Base-by-base conservation (phyloP, 495 filamentous ascomycete species). In the Aspergillus diversus region DNA sequence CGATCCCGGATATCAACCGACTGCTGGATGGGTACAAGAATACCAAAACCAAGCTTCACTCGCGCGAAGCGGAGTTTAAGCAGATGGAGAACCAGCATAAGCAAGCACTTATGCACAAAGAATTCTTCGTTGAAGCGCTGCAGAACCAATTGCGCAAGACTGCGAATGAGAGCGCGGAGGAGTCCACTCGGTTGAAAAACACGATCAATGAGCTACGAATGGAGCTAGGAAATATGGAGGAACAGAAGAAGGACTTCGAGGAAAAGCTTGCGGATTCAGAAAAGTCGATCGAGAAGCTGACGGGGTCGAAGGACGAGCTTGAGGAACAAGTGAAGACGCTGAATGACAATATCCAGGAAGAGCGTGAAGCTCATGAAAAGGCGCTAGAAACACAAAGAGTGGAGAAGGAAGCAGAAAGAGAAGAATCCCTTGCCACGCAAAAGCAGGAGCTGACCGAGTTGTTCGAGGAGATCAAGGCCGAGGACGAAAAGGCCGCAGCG, bases 171-270 rank as follows among this genome's bases (percentile, higher is more conserved):
- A 78, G 74, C 43, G 80, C 81, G 2, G 82, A 78, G 50, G 82
- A 85, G 64, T 71, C 70, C 39, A 72, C 76, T 17, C 77, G 70
- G 34, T 69, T 84, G 42, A 82, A 78, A 63, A 77, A 81, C 32
- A 77, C 73, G 34, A 78, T 84, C 70, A 80, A 76, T 42, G 78
- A 82, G 52, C 71, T 85, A 5, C 82, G 80, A 12, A 72, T 80
- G 34, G 87, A 90, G 68, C 75, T 90, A 5, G 78, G 78, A 31
- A 83, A 86, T 59, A 68, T 88, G 17, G 83, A 85, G 50, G 82
- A 82, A 42, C 80, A 83, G 67, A 75, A 86, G 31, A 81, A 78
- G 33, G 81, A 85, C 42, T 71, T 86, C 7, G 74, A 81, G 63
- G 75, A 82, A 33, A 76, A 63, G 33, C 55, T 83, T 17, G 69